Evolutionary conservation across 2,329 filamentous ascomycete species (phyloP).

Genomic region (Aspergillus sp.): DNA sequence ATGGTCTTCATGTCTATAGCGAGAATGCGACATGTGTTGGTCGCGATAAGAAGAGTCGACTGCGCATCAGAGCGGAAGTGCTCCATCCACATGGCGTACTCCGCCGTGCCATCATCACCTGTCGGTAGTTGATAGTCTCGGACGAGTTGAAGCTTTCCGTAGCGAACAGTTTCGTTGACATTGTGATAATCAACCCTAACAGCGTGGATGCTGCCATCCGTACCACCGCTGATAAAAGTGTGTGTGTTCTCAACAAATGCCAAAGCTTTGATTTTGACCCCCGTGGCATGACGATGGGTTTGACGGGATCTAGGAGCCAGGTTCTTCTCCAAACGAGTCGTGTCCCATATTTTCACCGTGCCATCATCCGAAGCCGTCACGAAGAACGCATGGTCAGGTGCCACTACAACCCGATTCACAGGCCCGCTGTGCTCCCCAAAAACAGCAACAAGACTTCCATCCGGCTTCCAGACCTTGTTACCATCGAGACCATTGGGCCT

Average conservation of each 20-base stretch:
- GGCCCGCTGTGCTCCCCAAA: slow-evolving; percentile 82
- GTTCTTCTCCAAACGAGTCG: slow-evolving; percentile 82
- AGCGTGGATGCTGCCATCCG: slow-evolving; percentile 83
- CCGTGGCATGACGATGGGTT: slow-evolving; percentile 70
- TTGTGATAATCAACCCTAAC: slow-evolving; percentile 72
- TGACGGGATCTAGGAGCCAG: slow-evolving; percentile 82
- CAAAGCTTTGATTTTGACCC: slow-evolving; percentile 70
- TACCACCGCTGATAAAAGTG: slow-evolving; percentile 85
- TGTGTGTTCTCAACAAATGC: slow-evolving; percentile 94
- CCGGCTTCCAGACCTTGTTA: slow-evolving; percentile 72
- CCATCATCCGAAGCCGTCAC: slow-evolving; percentile 91
- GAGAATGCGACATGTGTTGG: slow-evolving; percentile 76
- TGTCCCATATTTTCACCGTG: slow-evolving; percentile 89
- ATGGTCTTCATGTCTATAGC: slow-evolving; percentile 85
- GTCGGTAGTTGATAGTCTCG: slow-evolving; percentile 69
- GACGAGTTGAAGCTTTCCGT: slow-evolving; percentile 70
- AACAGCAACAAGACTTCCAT: slow-evolving; percentile 77
- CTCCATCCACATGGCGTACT: slow-evolving; percentile 84
- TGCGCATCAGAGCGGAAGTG: slow-evolving; percentile 79
- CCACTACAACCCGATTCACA: slow-evolving; percentile 74
- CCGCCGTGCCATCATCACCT: slow-evolving; percentile 42
- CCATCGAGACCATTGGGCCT: slow-evolving; percentile 49
- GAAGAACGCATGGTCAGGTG: slow-evolving; percentile 92
- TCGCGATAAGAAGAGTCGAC: slow-evolving; percentile 82
- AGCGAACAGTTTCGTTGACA: slow-evolving; percentile 59